Evolutionary conservation across 768 basidiomycete species (phyloP), one percentile per base, ranked within the genome.

Genomic region (Austroboletus festivus): DNA sequence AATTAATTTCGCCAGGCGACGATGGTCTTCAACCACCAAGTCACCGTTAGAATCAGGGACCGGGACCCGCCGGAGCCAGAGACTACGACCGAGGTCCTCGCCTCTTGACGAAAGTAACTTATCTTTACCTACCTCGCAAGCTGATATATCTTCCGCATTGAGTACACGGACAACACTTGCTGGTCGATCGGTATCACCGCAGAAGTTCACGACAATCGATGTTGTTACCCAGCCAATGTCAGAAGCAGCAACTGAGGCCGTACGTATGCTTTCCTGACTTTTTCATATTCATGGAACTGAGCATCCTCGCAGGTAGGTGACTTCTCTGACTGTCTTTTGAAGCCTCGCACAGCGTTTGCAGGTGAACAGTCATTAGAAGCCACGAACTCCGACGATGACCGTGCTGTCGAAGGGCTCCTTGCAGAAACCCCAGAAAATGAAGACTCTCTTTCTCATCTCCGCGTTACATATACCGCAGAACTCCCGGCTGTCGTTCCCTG

Each of bases 1-100:
- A n/a, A 74, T 77, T 63, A 74, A 75, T 55, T 83, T 80, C 60
- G 82, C 83, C 8, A 77, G 75, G 56, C 77, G 79, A 45, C 77
- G 82, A 49, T 83, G 83, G 83, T 75, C 70, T 51, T 75, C 73
- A 35, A 57, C 64, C 19, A 60, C 70, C 30, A 67, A 65, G 55
- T 70, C 71, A 40, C 64, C 64, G 30, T 52, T 67, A 47, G 67
- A 65, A 35, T 62, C 65, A 50, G 71, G 68, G 51, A 55, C 55
- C 8, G 64, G 59, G 42, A 66, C 63, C 22, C 68, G 66, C 38
- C 68, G 66, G 37, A 68, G 68, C 52, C 67, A 68, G 45, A 61
- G 66, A 54, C 57, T 68, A 55, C 67, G 66, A 50, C 67, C 68
- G 43, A 59, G 59, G 51, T 42, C 65, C 33, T 57, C 58, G 28